Conservation (phyloP, 768 basidiomycete genomes). For the Termitomyces titanicus region DNA sequence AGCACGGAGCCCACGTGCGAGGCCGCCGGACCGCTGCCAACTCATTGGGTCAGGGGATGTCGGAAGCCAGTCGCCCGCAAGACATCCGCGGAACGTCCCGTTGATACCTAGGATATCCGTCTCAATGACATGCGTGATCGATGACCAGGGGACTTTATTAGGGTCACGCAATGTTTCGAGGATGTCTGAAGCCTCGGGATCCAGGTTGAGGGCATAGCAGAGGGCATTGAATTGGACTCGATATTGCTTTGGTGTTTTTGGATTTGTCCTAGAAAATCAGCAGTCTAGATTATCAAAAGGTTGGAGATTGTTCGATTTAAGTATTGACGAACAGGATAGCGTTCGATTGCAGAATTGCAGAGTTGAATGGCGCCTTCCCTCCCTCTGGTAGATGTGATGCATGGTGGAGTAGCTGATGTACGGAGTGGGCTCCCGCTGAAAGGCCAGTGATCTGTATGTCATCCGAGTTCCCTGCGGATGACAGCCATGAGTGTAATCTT, state of each 20-base stretch:
- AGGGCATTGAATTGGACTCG: slow-evolving; percentile 63
- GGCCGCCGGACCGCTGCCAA: slow-evolving; percentile 61
- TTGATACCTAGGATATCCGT: slow-evolving; percentile 49
- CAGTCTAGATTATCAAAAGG: neutral
- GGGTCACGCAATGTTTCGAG: slow-evolving; percentile 51
- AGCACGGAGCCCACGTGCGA: slow-evolving; percentile 49
- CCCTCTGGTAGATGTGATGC: slow-evolving; percentile 59
- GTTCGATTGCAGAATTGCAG: slow-evolving; percentile 71
- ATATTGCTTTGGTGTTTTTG: slow-evolving; percentile 57
- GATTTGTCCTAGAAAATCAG: slow-evolving; percentile 36
- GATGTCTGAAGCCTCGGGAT: slow-evolving; percentile 47
- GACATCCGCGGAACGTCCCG: slow-evolving; percentile 68
- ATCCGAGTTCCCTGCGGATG: slow-evolving; percentile 47
- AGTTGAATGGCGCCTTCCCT: slow-evolving; percentile 57
- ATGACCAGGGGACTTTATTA: slow-evolving; percentile 39
- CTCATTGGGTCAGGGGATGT: slow-evolving; percentile 54
- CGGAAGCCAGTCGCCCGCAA: slow-evolving; percentile 58
- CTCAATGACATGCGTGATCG: slow-evolving; percentile 57
- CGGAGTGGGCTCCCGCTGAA: slow-evolving; percentile 76
- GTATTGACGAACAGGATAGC: slow-evolving; percentile 54
- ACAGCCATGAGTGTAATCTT: neutral
- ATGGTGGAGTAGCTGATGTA: slow-evolving; percentile 71
- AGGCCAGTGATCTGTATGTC: slow-evolving; percentile 63
- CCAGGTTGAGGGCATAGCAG: slow-evolving; percentile 50
- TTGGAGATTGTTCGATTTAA: neutral